Base-by-base conservation (phyloP, 768 basidiomycete genomes). In the Tylopilus cervinicoccineus region DNA sequence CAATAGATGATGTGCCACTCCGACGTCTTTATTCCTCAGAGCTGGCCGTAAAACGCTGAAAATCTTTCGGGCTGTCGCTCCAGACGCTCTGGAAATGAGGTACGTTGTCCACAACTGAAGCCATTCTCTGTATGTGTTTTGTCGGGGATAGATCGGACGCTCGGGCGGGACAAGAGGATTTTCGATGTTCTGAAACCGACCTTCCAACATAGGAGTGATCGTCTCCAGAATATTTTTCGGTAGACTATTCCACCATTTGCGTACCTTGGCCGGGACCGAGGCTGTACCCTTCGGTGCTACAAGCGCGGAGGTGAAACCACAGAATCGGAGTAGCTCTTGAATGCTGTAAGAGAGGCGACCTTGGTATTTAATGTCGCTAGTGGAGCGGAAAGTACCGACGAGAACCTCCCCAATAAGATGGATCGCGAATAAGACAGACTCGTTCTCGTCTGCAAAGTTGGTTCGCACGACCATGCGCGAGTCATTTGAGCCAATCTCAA, bases 111-210 rank as follows among this genome's bases (percentile, higher is more conserved):
- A 98, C 0, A 79, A 63, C 55, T 95, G 93, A 28, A 98, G 79
- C 96, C 96, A 99, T 66, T 98, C 94, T 34, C 94, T 83, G 67
- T 97, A 99, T 0, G 92, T 95, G n/a, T 50, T 59, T 48, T 83
- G 77, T 5, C 70, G 69, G 1, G 80, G 76, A 68, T 97, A 99
- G 47, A 98, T 83, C 3, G 95, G 94, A 54, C 84, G 80, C 42
- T 72, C 66, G 17, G 73, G 63, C 3, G 70, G 56, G 11, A 70
- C 71, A 2, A 67, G 59, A 2, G 65, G 58, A 8, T 71, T 72
- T 23, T 76, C 72, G 14, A 74, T 72, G 14, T 84, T 68, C 5
- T 76, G 74, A 61, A 81, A 90, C 31, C 79, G 76, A 33, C 78
- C 76, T 51, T 83, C 86, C 12, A 97, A 77, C 17, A 98, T 73